Evolutionary conservation across 2,329 filamentous ascomycete genomes (phyloP), one percentile per base, ranked within the genome.

Genomic region (Stachybotrys chlorohalonatus): DNA sequence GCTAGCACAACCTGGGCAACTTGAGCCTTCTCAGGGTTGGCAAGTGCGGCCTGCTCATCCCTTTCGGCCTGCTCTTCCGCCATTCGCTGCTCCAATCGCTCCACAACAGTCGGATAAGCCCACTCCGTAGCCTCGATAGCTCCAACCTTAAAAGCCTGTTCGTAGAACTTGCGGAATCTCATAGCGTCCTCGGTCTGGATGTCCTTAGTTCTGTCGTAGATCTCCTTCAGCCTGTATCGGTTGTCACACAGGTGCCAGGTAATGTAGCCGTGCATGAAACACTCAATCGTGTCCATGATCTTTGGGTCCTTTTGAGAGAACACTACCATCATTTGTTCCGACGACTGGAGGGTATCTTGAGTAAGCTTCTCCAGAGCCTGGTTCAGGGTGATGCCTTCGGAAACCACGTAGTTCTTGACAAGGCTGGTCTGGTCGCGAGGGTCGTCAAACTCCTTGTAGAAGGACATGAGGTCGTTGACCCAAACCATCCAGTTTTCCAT

Each of bases 401-500:
- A 56, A 6, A 52, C 47, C 16, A 31, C 52, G 31, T 59, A 60
- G 53, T 61, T 62, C 45, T 59, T 59, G 49, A 62, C 56, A 13
- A 62, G 58, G 30, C 49, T 56, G 16, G 54, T 59, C 47, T 62
- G 56, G 51, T 62, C 59, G 11, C 57, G 59, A 32, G 53, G 54
- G 30, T 53, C 55, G 45, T 61, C 57, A 42, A 57, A 61, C 48
- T 62, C 59, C 53, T 62, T 61, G 55, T 61, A 62, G 54, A 60
- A 61, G 30, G 60, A 62, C 24, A 61, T 49, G 16, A 62, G 51
- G 47, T 62, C 60, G 30, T 61, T 62, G 46, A 56, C 55, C 54
- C 53, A 57, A 2, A 58, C 55, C 57, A 62, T 58, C 57, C 56
- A 59, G 53, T 57, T 57, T 45, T 62, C 60, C 46, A 62, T 59